Percentiles rank a stretch among this genome's conserved stretches.
Evolutionary conservation across 2,329 filamentous ascomycete species (phyloP).

Genomic region (Neospermospora avenae): DNA sequence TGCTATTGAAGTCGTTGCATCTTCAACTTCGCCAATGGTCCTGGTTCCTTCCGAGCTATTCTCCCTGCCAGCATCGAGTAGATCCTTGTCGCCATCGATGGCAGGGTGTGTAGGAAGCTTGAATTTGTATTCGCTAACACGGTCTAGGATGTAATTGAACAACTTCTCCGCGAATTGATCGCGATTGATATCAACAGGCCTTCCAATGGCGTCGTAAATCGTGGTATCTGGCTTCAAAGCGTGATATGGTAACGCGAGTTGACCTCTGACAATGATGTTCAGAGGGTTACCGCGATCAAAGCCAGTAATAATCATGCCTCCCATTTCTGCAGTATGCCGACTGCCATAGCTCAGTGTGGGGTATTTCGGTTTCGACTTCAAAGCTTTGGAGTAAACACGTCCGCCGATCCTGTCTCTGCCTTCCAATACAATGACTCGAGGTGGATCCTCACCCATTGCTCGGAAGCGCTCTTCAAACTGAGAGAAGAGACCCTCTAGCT

Average conservation of each 20-base stretch:
- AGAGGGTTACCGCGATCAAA: constrained; percentile 95
- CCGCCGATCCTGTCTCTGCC: constrained; percentile 85
- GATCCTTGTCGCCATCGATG: constrained; percentile 76
- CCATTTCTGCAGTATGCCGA: constrained; percentile 87
- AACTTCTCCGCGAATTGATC: constrained; percentile 86
- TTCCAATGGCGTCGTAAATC: constrained; percentile 81
- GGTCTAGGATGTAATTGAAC: constrained; percentile 91
- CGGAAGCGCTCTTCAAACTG: constrained; percentile 72
- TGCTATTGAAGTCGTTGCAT: constrained; percentile 55
- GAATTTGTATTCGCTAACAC: constrained; percentile 86
- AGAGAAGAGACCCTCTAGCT: constrained; percentile 79
- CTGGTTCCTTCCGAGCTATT: constrained; percentile 65
- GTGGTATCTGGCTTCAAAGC: constrained; percentile 76
- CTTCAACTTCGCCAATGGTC: constrained; percentile 71
- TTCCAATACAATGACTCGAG: constrained; percentile 78
- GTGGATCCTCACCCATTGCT: constrained; percentile 63
- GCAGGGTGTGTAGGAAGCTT: constrained; percentile 67
- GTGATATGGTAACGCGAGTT: constrained; percentile 84
- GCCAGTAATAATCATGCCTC: constrained; percentile 96
- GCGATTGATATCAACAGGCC: constrained; percentile 70
- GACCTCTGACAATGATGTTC: constrained; percentile 85
- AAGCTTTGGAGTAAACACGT: constrained; percentile 80
- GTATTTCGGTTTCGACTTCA: constrained; percentile 58
- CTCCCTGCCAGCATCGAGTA: constrained; percentile 82
- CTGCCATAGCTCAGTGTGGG: constrained; percentile 51